phyloP scores from a whole-genome alignment of 163 green algal species.

The Scenedesmus sp. region DNA sequence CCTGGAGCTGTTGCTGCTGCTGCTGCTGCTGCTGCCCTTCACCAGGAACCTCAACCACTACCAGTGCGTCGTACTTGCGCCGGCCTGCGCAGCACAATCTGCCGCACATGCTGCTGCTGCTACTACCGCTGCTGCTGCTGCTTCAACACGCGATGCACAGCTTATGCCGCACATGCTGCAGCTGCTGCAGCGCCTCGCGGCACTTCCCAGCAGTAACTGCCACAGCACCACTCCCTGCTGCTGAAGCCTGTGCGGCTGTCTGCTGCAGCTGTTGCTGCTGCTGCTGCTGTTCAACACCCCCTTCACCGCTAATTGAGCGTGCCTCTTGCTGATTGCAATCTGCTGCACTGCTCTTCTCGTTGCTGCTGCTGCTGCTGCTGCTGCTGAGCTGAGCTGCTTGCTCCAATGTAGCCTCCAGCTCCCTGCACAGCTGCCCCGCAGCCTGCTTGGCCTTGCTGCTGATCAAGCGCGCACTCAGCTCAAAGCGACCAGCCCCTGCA shows the following conservation, averaged over 20 bases:
- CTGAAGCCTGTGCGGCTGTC: not conserved
- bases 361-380: not conserved
- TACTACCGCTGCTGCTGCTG: not conserved
- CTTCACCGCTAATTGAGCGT: no score
- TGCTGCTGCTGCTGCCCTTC: not conserved
- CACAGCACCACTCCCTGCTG: not conserved
- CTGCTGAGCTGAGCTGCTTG: no score
- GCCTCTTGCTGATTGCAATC: not conserved
- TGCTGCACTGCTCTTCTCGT: not conserved
- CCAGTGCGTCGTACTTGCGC: no score
- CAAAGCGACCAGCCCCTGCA: slow-evolving; percentile 59
- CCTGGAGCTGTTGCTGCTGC: not conserved
- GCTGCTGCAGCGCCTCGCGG: not conserved
- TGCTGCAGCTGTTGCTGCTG: not conserved
- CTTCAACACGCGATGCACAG: not conserved
- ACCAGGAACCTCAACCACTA: no score
- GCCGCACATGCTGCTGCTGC: not conserved
- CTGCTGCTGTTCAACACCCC: not conserved
- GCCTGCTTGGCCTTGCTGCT: slow-evolving; percentile 41
- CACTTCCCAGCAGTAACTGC: not conserved
- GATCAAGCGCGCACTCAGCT: slow-evolving; percentile 56
- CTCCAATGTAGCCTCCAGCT: not conserved
- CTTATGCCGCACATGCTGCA: not conserved
- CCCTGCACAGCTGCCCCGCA: not conserved
- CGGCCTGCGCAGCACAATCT: not conserved